Evolutionary conservation across 768 basidiomycete species (phyloP), one percentile per base, ranked within the genome.

Genomic region (Chalciporus piperatus): DNA sequence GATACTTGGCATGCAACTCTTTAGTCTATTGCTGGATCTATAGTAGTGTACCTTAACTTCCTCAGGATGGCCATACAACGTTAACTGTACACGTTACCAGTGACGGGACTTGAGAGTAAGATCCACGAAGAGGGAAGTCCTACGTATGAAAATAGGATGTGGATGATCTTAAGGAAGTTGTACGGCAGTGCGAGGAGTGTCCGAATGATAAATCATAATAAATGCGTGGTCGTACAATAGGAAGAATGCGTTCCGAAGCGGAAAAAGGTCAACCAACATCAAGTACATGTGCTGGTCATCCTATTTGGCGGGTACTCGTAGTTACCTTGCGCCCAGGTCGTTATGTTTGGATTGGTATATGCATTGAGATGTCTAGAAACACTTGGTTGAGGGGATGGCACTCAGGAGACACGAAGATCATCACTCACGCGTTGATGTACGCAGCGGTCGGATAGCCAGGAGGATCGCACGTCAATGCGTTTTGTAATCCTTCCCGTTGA

Each of bases 391-490:
- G 50, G 48, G 48, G 4, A 35, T 44, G 17, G 4, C 38, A 4
- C 20, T 45, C 27, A 38, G 23, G 48, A 38, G 43, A 38, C 22
- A 22, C 4, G 22, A 28, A 42, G 32, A 65, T 9, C 3, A 33
- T 40, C 30, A 58, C 76, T 33, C 59, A 85, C 89, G 69, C 73
- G 35, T 78, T 72, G 57, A 92, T 92, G 63, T 98, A 99, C 50
- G 83, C 71, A 16, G 82, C 66, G 2, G 96, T 99, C 0, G 96
- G 96, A 51, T 80, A 74, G 42, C 74, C 76, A 2, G 82, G 71
- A 9, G 96, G 96, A 66, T 91, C 77, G 67, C 96, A 99, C 1
- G 87, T 85, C 32, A 92, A 60, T 10, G 80, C 85, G 48, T 85
- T 75, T 57, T 81, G 64, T n/a, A 81, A 64, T 9, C 86, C 92